Evolutionary conservation across 176 grass and related monocot genomes (phyloP).

Genomic region (Aegilops longissima): DNA sequence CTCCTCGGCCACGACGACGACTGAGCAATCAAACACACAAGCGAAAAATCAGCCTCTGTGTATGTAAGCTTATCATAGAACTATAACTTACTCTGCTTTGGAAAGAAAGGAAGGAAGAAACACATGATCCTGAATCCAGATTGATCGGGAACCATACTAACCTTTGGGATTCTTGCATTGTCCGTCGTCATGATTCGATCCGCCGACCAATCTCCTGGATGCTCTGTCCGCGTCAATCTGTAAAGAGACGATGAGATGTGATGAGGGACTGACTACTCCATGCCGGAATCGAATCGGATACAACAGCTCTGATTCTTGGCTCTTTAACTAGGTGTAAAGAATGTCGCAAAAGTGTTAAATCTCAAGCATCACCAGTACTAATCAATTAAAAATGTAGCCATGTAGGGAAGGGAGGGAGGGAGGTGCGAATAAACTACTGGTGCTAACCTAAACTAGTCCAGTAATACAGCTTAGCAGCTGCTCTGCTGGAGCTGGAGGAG

Average conservation of each 20-base stretch:
- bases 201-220: not conserved
- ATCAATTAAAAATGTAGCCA: not conserved
- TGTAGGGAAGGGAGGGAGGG: not conserved
- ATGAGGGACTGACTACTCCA: not conserved
- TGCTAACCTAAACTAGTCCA: not conserved
- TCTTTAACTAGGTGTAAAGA: slow-evolving; percentile 27
- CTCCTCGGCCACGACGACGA: slow-evolving; percentile 86
- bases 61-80: too few species aligned
- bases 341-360: slow-evolving; percentile 1
- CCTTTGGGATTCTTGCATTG: slow-evolving; percentile 68
- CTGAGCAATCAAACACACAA: slow-evolving; percentile 13
- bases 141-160: not conserved
- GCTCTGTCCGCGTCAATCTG: not conserved
- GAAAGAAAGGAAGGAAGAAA: not conserved
- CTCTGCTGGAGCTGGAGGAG: not conserved
- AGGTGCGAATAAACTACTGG: not conserved
- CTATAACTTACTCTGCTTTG: too few species aligned
- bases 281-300: not conserved
- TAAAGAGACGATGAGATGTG: slow-evolving; percentile 19
- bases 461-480: not conserved
- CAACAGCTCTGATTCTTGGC: not conserved
- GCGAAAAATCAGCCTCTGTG: too few species aligned
- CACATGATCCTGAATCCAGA: not conserved
- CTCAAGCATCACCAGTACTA: not conserved
- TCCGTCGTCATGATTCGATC: slow-evolving; percentile 43